These are phyloP conservation scores for Phytophthora litchii DNA, from an alignment of 352 stramenopile genomes.

Conservation along the genomic window DNA sequence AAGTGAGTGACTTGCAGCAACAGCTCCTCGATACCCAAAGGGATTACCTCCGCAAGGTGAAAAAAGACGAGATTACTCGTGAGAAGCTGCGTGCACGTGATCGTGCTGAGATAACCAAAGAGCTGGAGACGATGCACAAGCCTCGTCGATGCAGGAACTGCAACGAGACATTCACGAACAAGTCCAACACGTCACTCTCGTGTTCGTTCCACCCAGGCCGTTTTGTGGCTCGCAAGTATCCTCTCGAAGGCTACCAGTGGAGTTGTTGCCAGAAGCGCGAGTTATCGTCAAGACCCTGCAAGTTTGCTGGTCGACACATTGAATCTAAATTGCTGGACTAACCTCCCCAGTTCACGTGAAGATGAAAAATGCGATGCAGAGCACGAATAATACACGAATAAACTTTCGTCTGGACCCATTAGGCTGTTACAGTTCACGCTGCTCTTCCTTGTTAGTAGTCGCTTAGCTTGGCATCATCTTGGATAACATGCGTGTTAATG, in stretches of 20 bases:
- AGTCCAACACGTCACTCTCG: constrained; percentile 83
- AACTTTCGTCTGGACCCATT: constrained; percentile 11
- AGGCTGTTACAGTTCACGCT: constrained; percentile 12
- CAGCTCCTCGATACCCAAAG: constrained; percentile 82
- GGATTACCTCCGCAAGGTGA: constrained; percentile 82
- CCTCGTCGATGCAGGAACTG: constrained; percentile 79
- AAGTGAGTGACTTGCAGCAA: constrained; percentile 71
- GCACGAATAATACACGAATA: constrained; percentile 25
- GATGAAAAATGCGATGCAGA: constrained; percentile 14
- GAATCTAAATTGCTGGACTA: constrained; percentile 72
- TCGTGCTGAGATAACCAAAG: constrained; percentile 68
- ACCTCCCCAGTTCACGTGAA: background rate
- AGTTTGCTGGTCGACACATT: constrained; percentile 77
- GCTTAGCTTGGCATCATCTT: background rate
- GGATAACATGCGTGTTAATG: constrained; percentile 58
- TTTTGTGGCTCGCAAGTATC: constrained; percentile 78
- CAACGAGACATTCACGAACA: constrained; percentile 83
- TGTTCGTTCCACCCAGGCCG: constrained; percentile 81
- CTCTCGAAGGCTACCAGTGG: constrained; percentile 84
- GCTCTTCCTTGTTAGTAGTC: background rate
- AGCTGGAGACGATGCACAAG: constrained; percentile 79
- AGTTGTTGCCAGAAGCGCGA: constrained; percentile 86
- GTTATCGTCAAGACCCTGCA: constrained; percentile 76
- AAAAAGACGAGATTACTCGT: constrained; percentile 68
- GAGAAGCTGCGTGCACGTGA: constrained; percentile 75